A percentile compares a stretch with the other conserved stretches of the same genome.
These are phyloP conservation scores for Peronospora tabacina DNA, from an alignment of 352 stramenopile species.

Conservation along the genomic window DNA sequence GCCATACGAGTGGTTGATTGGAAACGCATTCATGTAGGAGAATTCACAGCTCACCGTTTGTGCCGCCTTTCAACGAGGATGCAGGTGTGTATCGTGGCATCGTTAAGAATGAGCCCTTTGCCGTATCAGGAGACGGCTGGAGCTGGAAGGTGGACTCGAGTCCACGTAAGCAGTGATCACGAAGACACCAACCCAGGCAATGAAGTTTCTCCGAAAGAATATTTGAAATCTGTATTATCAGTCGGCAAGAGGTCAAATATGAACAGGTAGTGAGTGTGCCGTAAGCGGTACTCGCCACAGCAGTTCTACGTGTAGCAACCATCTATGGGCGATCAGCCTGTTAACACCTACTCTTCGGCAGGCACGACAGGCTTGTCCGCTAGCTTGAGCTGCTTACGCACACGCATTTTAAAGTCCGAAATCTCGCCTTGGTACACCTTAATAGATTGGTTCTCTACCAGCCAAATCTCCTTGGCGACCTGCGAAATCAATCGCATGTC, in stretches of 20 bases:
- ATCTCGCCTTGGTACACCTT: constrained; percentile 96
- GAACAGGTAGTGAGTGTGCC: constrained; percentile 18
- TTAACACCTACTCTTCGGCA: constrained; percentile 22
- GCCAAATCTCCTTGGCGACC: constrained; percentile 98
- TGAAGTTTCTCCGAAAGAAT: not conserved
- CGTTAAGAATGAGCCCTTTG: too few relatives aligned
- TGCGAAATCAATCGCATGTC: constrained; percentile 98
- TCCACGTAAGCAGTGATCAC: not conserved
- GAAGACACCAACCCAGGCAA: constrained; percentile 21
- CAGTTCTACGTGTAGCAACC: constrained; percentile 24
- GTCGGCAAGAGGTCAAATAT: constrained; percentile 26
- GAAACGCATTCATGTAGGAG: constrained; percentile 1
- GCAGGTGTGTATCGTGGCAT: too few relatives aligned
- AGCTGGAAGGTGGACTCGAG: too few relatives aligned
- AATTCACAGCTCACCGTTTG: constrained; percentile 32
- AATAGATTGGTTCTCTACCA: constrained; percentile 96
- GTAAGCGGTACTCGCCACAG: constrained; percentile 2
- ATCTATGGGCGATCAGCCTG: constrained; percentile 24
- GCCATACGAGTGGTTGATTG: not conserved
- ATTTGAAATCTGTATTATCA: constrained; percentile 24
- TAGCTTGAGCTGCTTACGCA: constrained; percentile 83
- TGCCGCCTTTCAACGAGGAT: not conserved
- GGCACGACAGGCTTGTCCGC: constrained; percentile 34
- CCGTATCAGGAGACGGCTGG: too few relatives aligned
- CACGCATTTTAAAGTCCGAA: constrained; percentile 95